Base-by-base conservation (phyloP, 305 asterid species). In the Fraxinus sp. region DNA sequence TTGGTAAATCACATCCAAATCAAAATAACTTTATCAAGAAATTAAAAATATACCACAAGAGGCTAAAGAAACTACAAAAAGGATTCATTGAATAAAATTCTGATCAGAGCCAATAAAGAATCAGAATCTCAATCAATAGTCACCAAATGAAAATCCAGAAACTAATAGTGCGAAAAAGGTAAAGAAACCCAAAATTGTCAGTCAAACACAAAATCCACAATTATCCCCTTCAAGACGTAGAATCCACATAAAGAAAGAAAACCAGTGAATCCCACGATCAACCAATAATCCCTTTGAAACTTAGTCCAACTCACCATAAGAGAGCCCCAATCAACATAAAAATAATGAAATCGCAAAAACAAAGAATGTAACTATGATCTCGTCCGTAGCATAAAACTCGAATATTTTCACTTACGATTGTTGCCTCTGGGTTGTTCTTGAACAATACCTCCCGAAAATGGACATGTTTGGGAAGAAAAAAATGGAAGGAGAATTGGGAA, bases 381-480 rank as follows among this genome's bases (percentile, higher is more conserved):
- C 41, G 3, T 37, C 11, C 11, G 33, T n/a, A 44, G 30, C 24
- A 75, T 20, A 20, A 14, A 39, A 37, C 33, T 10, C 20, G 7
- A 75, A 9, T 75, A 32, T 4, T n/a, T 4, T 2, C 24, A 28
- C 36, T 24, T 85, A 90, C 36, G n/a, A 10, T 66, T 26, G 6
- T 66, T 24, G 33, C 97, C 95, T 90, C 85, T 91, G 79, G 83
- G 88, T 81, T 89, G 89, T 9, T 87, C 92, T 18, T 79, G 85
- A 80, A 75, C 87, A 84, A 68, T 83, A 83, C 80, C 89, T 75
- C 75, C 35, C 35, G 5, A 32, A 3, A 32, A 32, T 32, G 35
- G 35, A 32, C 35, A 4, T 32, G 35, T 32, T 32, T 32, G 35
- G 35, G 5, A 32, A 0, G 35, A 4, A 32, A 32, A 32, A 32